Evolutionary conservation across 306 rosid genomes (phyloP).

Genomic region (Sicyos edulis): DNA sequence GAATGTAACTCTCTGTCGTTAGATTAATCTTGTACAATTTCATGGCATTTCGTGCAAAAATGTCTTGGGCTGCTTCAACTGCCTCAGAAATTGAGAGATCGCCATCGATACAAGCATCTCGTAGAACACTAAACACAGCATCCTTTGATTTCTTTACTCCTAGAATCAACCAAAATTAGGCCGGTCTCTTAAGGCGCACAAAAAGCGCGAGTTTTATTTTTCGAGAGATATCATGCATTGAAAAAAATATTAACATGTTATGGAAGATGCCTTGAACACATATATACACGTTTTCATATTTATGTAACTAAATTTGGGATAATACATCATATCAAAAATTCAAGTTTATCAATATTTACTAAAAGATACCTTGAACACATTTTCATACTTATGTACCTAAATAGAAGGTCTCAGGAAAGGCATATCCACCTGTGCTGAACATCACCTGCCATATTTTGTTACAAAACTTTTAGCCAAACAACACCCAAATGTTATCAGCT

Average conservation of each 20-base stretch:
- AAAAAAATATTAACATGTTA: too few relatives aligned
- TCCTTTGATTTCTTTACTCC: slow-evolving; percentile 79
- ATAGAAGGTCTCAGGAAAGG: slow-evolving; percentile 79
- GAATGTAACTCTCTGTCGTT: slow-evolving; percentile 22
- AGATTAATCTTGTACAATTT: slow-evolving; percentile 52
- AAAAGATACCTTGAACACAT: too few relatives aligned
- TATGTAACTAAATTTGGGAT: too few relatives aligned
- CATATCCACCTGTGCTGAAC: slow-evolving; percentile 77
- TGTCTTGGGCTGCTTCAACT: slow-evolving; percentile 62
- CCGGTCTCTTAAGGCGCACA: too few relatives aligned
- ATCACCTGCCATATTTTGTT: slow-evolving; percentile 59
- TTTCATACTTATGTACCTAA: slow-evolving; percentile 52
- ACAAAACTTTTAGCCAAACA: slow-evolving; percentile 19
- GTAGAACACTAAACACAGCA: slow-evolving; percentile 60
- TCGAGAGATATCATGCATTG: too few relatives aligned
- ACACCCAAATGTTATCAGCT: neutral
- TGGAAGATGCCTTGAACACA: too few relatives aligned
- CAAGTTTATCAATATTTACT: too few relatives aligned
- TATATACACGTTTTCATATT: too few relatives aligned
- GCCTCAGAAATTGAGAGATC: slow-evolving; percentile 73
- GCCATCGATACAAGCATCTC: slow-evolving; percentile 60
- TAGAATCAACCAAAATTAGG: slow-evolving; percentile 25
- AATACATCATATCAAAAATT: too few relatives aligned
- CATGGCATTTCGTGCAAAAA: slow-evolving; percentile 62
- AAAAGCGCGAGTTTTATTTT: too few relatives aligned